phyloP scores from a whole-genome alignment of 2,329 filamentous ascomycete genomes.

The Fusarium sp. region DNA sequence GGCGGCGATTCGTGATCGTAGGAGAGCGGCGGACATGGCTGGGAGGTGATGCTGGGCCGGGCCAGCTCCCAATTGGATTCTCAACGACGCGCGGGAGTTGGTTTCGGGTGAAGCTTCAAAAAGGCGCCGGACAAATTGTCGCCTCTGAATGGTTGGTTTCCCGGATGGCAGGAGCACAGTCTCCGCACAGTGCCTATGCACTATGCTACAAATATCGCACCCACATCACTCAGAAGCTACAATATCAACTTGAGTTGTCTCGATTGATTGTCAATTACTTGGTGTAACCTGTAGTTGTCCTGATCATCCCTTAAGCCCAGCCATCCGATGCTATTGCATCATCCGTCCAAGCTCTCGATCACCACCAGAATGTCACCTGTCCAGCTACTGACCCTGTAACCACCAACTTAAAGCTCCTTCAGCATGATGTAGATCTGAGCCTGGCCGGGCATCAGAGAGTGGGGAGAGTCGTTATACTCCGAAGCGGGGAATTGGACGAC shows the following conservation, averaged over 20 bases:
- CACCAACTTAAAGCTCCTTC: constrained; percentile 20
- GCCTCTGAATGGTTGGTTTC: constrained; percentile 27
- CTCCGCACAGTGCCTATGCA: constrained; percentile 31
- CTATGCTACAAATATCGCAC: constrained; percentile 18
- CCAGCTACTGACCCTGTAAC: neutral
- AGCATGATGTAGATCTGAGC: constrained; percentile 24
- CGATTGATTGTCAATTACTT: neutral
- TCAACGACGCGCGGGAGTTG: constrained; percentile 36
- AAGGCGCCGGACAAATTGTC: constrained; percentile 39
- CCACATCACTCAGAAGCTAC: neutral
- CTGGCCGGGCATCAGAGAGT: constrained; percentile 19
- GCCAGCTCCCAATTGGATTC: constrained; percentile 46
- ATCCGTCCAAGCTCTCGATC: neutral
- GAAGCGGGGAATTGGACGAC: constrained; percentile 18
- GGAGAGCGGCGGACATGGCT: constrained; percentile 40
- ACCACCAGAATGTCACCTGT: neutral
- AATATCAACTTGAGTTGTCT: neutral
- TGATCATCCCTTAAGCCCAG: neutral
- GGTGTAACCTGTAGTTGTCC: neutral
- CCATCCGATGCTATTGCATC: neutral
- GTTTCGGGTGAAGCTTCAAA: constrained; percentile 41
- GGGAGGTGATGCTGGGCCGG: constrained; percentile 41
- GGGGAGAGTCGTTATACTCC: constrained; percentile 31
- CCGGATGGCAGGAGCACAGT: constrained; percentile 33
- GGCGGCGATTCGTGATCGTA: constrained; percentile 38